A percentile compares a stretch with the other conserved stretches of the same genome.
Conservation (phyloP, 169 alveolate species). For the Babesia bigemina region DNA sequence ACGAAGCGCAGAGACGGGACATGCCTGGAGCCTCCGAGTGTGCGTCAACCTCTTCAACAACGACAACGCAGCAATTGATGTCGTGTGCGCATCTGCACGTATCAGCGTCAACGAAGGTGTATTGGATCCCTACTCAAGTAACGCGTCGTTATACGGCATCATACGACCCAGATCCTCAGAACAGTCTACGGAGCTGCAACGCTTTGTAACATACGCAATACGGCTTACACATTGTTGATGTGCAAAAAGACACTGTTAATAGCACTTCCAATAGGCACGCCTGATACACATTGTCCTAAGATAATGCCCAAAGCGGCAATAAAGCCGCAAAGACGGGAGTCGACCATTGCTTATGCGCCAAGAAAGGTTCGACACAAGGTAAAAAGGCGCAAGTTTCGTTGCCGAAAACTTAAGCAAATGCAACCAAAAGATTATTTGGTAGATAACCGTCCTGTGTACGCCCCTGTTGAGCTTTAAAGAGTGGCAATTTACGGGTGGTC, state of each 20-base stretch:
- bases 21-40: constrained; percentile 39
- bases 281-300: not conserved
- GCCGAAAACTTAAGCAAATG: too few species aligned
- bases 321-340: not conserved
- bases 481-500: not conserved
- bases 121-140: constrained; percentile 15
- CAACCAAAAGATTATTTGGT: too few species aligned
- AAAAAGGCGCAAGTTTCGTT: not conserved
- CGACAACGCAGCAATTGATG: constrained; percentile 43
- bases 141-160: constrained; percentile 53
- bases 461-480: too few species aligned
- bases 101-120: not conserved
- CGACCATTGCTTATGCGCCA: not conserved
- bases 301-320: not conserved
- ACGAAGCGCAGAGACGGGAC: constrained; percentile 54
- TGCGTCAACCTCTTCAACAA: constrained; percentile 56
- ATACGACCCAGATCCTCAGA: constrained; percentile 6
- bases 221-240: constrained; percentile 61
- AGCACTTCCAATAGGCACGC: constrained; percentile 15
- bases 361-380: not conserved
- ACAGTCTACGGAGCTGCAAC: constrained; percentile 48
- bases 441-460: too few species aligned
- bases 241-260: constrained; percentile 41
- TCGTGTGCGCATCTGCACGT: constrained; percentile 51
- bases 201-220: not conserved